Evolutionary conservation across 2,329 filamentous ascomycete species (phyloP).

Genomic region (Magnaporthales sp.): DNA sequence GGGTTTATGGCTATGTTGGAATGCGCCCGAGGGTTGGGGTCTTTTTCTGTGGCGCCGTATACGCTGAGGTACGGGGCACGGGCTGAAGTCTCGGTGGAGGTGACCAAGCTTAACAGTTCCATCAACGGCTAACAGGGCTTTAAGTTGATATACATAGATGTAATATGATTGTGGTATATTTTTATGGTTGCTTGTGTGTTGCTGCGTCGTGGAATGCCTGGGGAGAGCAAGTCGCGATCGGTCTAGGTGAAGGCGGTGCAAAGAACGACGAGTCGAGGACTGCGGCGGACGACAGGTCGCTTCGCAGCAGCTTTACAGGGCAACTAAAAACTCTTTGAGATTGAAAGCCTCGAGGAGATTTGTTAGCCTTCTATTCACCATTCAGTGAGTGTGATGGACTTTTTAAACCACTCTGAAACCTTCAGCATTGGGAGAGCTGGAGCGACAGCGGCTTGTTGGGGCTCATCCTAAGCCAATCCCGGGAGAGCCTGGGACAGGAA

Average conservation of each 20-base stretch:
- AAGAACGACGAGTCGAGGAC: neutral
- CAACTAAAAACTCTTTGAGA: neutral
- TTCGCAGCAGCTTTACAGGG: neutral
- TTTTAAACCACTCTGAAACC: neutral
- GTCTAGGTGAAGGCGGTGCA: neutral
- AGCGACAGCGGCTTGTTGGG: neutral
- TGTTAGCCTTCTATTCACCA: neutral
- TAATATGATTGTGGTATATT: neutral
- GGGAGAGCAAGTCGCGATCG: neutral
- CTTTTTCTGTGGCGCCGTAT: neutral
- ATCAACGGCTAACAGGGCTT: conserved; percentile 16
- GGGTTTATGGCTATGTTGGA: neutral
- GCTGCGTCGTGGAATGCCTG: neutral
- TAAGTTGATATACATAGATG: conserved; percentile 2
- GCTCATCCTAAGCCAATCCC: neutral
- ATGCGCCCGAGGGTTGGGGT: neutral
- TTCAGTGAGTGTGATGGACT: neutral
- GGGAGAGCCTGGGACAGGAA: neutral
- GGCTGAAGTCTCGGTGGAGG: conserved; percentile 13
- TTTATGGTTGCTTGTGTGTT: neutral
- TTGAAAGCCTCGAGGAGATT: neutral
- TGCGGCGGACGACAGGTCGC: conserved; percentile 1
- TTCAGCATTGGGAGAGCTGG: neutral
- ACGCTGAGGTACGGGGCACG: neutral
- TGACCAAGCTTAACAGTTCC: conserved; percentile 21